Conservation (phyloP, 2,329 filamentous ascomycete genomes). For the Aphanocladium album region DNA sequence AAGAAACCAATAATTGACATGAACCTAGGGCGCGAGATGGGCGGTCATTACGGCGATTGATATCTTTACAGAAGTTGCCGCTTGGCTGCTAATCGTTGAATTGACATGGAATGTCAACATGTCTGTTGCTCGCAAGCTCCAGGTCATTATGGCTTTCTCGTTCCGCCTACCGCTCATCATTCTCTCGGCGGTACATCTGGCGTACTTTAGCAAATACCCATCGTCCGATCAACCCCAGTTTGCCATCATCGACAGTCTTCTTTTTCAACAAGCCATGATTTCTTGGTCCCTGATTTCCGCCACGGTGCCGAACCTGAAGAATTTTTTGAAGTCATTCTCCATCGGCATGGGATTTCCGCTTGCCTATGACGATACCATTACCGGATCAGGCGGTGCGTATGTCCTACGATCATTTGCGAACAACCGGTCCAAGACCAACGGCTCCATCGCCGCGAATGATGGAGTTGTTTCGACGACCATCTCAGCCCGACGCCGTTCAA, state of each 20-base stretch:
- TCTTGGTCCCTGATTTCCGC: constrained; percentile 20
- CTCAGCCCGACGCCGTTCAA: not conserved
- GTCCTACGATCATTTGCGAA: constrained; percentile 9
- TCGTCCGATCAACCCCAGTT: constrained; percentile 15
- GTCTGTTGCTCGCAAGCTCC: constrained; percentile 14
- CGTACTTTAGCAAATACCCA: constrained; percentile 12
- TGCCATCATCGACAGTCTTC: constrained; percentile 14
- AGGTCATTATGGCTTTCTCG: constrained; percentile 19
- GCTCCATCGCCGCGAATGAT: not conserved
- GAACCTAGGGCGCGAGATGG: constrained; percentile 12
- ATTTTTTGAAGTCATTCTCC: constrained; percentile 20
- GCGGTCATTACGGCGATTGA: constrained; percentile 15
- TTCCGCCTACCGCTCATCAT: constrained; percentile 19
- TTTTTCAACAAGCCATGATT: constrained; percentile 19
- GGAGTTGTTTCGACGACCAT: not conserved
- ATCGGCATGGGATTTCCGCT: constrained; percentile 14
- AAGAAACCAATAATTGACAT: not conserved
- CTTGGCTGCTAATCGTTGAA: constrained; percentile 16
- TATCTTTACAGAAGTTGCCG: constrained; percentile 17
- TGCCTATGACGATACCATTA: constrained; percentile 12
- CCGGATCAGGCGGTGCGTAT: constrained; percentile 11
- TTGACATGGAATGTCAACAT: constrained; percentile 18
- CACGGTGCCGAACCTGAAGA: constrained; percentile 20
- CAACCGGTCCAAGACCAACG: constrained; percentile 7
- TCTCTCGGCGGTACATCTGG: constrained; percentile 14